These are phyloP conservation scores for Neoscytalidium dimidiatum DNA, from an alignment of 2,329 filamentous ascomycete genomes.

Conservation along the genomic window DNA sequence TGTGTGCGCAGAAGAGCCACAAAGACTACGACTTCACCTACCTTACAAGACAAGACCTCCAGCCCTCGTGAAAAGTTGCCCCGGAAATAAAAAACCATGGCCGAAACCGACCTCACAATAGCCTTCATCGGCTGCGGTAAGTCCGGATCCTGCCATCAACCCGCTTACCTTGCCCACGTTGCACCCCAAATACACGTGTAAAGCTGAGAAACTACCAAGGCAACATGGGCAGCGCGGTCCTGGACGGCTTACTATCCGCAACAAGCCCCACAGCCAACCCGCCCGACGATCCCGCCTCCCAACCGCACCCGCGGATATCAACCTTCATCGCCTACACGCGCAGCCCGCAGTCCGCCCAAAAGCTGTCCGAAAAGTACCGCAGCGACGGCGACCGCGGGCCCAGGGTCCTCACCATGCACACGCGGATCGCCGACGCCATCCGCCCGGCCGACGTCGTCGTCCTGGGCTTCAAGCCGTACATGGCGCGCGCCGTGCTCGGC, in stretches of 20 bases:
- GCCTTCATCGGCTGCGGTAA: background rate
- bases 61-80: background rate
- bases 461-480: background rate
- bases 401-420: background rate
- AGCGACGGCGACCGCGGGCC: background rate
- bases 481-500: background rate
- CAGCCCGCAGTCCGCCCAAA: background rate
- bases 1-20: no score
- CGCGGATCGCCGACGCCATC: background rate
- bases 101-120: background rate
- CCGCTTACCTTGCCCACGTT: no score
- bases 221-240: background rate
- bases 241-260: background rate
- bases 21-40: no score
- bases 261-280: background rate
- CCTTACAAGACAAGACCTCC: background rate
- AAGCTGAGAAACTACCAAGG: background rate
- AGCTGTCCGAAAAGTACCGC: background rate
- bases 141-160: background rate
- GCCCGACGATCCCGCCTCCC: background rate
- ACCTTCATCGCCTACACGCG: background rate
- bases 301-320: background rate
- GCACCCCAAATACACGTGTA: background rate
- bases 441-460: background rate
- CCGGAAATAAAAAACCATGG: background rate